These are phyloP conservation scores for Neopestalotiopsis rosae DNA, from an alignment of 2,329 filamentous ascomycete genomes.

Conservation along the genomic window DNA sequence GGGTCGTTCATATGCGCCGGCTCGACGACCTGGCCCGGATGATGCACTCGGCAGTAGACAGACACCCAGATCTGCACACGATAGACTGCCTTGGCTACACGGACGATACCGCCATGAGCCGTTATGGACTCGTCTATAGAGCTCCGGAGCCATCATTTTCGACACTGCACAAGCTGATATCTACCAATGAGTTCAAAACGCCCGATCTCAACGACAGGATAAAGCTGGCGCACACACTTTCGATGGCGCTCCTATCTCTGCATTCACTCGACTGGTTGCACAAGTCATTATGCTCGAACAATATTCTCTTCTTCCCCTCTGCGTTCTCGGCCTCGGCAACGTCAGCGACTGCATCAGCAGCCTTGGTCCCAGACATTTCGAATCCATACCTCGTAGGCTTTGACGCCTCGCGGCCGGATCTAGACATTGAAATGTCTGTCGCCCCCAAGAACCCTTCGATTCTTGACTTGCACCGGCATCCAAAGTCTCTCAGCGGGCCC, in stretches of 20 bases:
- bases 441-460: slow-evolving; percentile 48
- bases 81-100: slow-evolving; percentile 54
- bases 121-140: slow-evolving; percentile 51
- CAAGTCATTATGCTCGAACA: slow-evolving; percentile 46
- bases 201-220: slow-evolving; percentile 51
- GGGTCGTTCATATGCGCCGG: slow-evolving; percentile 48
- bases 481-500: slow-evolving; percentile 44
- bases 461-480: slow-evolving; percentile 53
- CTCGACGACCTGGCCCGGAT: slow-evolving; percentile 53
- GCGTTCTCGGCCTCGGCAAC: slow-evolving; percentile 35
- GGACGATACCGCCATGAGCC: slow-evolving; percentile 42
- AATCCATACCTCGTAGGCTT: slow-evolving; percentile 45
- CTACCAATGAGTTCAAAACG: slow-evolving; percentile 44
- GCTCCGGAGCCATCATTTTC: slow-evolving; percentile 41
- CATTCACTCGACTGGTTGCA: slow-evolving; percentile 61
- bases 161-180: slow-evolving; percentile 46
- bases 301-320: slow-evolving; percentile 50
- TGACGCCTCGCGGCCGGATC: slow-evolving; percentile 44
- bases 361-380: slow-evolving; percentile 45
- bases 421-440: slow-evolving; percentile 42
- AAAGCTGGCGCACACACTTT: slow-evolving; percentile 46
- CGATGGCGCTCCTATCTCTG: slow-evolving; percentile 53
- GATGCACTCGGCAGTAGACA: slow-evolving; percentile 50
- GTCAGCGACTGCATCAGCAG: slow-evolving; percentile 27
- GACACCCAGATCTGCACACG: slow-evolving; percentile 52